Percentiles rank a stretch among this genome's conserved stretches.
These are phyloP conservation scores for Macrotyloma uniflorum DNA, from an alignment of 306 rosid species.

Conservation along the genomic window DNA sequence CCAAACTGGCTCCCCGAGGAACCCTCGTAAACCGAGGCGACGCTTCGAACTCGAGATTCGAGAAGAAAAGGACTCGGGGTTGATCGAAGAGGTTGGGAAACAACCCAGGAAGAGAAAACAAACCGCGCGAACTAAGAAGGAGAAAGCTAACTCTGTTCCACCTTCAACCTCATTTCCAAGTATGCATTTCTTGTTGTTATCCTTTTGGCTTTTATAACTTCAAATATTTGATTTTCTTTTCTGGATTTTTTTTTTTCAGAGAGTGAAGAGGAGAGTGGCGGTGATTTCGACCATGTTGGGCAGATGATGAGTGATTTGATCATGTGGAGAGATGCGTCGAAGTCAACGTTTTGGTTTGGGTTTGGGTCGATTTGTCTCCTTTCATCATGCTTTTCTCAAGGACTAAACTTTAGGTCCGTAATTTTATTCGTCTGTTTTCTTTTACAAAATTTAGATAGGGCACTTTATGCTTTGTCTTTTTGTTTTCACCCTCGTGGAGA, in stretches of 20 bases:
- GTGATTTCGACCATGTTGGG: constrained; percentile 61
- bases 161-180: constrained; percentile 60
- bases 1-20: constrained; percentile 69
- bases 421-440: neutral
- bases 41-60: constrained; percentile 63
- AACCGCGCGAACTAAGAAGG: constrained; percentile 64
- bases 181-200: constrained; percentile 24
- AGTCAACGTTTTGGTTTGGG: constrained; percentile 89
- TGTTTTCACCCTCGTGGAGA: neutral
- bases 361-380: constrained; percentile 62
- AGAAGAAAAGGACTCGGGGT: constrained; percentile 62
- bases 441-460: neutral
- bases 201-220: neutral
- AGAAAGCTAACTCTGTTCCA: constrained; percentile 55
- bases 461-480: neutral
- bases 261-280: constrained; percentile 52
- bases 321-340: constrained; percentile 87
- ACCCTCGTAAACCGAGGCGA: constrained; percentile 57
- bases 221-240: neutral
- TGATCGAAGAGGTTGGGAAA: constrained; percentile 63
- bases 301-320: constrained; percentile 63
- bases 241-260: constrained; percentile 42
- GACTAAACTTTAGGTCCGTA: constrained; percentile 64
- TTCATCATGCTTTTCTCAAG: constrained; percentile 73
- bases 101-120: constrained; percentile 52